These are phyloP conservation scores for Buddleja alternifolia DNA, from an alignment of 257 asterid species.

Conservation along the genomic window DNA sequence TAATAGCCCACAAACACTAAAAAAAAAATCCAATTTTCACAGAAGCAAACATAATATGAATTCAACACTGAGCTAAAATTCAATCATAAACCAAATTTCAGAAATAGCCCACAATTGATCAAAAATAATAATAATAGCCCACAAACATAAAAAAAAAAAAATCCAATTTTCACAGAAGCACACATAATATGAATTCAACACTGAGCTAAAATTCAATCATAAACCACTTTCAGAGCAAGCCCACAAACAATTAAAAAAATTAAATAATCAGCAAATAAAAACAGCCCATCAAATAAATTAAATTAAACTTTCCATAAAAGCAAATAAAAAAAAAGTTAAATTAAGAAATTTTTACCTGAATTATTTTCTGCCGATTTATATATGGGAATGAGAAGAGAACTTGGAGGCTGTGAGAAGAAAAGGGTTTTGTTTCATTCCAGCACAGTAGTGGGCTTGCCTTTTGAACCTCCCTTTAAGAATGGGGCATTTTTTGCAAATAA, in stretches of 20 bases:
- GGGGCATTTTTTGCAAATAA: constrained; percentile 28
- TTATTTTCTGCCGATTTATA: constrained; percentile 7
- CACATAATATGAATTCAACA: constrained; percentile 13
- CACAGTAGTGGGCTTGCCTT: constrained; percentile 30
- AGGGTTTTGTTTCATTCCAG: constrained; percentile 31
- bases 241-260: constrained; percentile 24
- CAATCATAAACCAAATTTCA: no score
- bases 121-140: background rate
- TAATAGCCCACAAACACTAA: background rate
- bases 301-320: background rate
- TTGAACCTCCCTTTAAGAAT: constrained; percentile 11
- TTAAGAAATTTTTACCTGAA: constrained; percentile 7
- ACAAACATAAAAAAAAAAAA: background rate
- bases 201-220: constrained; percentile 6
- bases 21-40: constrained; percentile 7
- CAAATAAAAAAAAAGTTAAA: background rate
- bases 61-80: no score
- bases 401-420: constrained; percentile 11
- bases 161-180: background rate
- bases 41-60: background rate
- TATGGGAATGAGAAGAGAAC: constrained; percentile 20
- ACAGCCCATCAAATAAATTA: background rate
- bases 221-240: constrained; percentile 9
- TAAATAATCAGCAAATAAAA: constrained; percentile 11
- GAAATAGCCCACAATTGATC: background rate